These are phyloP conservation scores for Breviolum minutum DNA, from an alignment of 73 alveolate genomes.

Conservation along the genomic window DNA sequence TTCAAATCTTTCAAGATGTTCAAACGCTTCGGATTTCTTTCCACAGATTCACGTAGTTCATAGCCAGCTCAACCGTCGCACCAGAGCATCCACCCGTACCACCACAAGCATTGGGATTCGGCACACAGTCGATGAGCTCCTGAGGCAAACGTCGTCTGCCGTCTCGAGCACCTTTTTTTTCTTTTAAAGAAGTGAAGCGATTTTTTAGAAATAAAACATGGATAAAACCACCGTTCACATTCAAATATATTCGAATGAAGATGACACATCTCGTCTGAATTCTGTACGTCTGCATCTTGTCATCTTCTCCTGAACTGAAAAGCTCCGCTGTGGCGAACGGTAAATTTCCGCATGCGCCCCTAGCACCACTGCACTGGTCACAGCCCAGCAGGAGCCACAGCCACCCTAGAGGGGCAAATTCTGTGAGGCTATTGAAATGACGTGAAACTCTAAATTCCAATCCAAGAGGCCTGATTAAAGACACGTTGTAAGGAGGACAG, in stretches of 20 bases:
- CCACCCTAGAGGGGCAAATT: slow-evolving; percentile 39
- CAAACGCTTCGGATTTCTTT: background rate
- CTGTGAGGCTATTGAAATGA: no score
- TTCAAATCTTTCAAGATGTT: background rate
- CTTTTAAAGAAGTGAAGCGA: no score
- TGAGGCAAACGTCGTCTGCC: background rate
- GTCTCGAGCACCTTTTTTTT: no score
- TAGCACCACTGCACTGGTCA: slow-evolving; percentile 61
- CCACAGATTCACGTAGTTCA: slow-evolving; percentile 20
- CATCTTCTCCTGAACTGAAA: slow-evolving; percentile 43
- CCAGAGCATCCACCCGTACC: slow-evolving; percentile 95
- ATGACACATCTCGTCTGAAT: no score
- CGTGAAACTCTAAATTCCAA: background rate
- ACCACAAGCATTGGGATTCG: slow-evolving; percentile 89
- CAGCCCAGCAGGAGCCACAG: slow-evolving; percentile 95
- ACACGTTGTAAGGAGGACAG: slow-evolving; percentile 33
- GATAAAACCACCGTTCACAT: background rate
- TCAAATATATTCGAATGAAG: no score
- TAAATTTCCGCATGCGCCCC: slow-evolving; percentile 78
- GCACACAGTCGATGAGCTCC: slow-evolving; percentile 94
- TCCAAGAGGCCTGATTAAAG: slow-evolving; percentile 4
- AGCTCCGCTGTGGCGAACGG: slow-evolving; percentile 59
- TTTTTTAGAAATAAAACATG: background rate
- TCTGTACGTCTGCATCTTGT: background rate
- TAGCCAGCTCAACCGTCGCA: slow-evolving; percentile 94